These are phyloP conservation scores for Helianthus annuus DNA, from an alignment of 129 eudicot genomes.

Conservation along the genomic window HanXRQr2.0-SUNRISE NC_035441.2:10656499-10656998, in stretches of 20 bases:
- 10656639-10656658: slow-evolving; percentile 89
- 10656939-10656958: slow-evolving; percentile 30
- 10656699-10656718: slow-evolving; percentile 89
- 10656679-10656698: slow-evolving; percentile 70
- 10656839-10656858: slow-evolving; percentile 44
- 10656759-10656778: slow-evolving; percentile 37
- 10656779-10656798: slow-evolving; percentile 43
- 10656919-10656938: slow-evolving; percentile 31
- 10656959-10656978: slow-evolving; percentile 21
- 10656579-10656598: slow-evolving; percentile 71
- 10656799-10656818: slow-evolving; percentile 46
- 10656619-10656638: slow-evolving; percentile 58
- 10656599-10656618: slow-evolving; percentile 51
- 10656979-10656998: slow-evolving; percentile 34
- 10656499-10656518: slow-evolving; percentile 56
- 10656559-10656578: slow-evolving; percentile 84
- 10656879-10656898: slow-evolving; percentile 37
- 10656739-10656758: slow-evolving; percentile 58
- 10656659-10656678: slow-evolving; percentile 74
- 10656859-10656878: slow-evolving; percentile 42
- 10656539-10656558: slow-evolving; percentile 63
- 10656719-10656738: slow-evolving; percentile 58
- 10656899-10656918: slow-evolving; percentile 15
- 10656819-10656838: slow-evolving; percentile 70
- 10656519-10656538: slow-evolving; percentile 38